Percentiles rank a stretch among this genome's conserved stretches.
These are phyloP conservation scores for Colletotrichum simmondsii DNA, from an alignment of 2,329 filamentous ascomycete species.

Conservation along the genomic window DNA sequence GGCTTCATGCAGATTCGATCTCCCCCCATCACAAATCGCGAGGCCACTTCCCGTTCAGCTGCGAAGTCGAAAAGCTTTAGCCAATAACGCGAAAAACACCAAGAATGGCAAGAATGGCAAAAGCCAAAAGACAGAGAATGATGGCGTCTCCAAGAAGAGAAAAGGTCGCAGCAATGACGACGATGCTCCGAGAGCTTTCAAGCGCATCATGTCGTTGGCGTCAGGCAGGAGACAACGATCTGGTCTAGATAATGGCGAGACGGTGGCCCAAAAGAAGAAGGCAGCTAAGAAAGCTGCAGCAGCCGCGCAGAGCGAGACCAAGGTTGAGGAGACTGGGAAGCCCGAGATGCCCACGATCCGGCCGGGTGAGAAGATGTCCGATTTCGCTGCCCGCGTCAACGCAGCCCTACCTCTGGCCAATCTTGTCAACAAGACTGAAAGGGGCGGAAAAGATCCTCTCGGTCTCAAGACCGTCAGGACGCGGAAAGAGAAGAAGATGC, in stretches of 20 bases:
- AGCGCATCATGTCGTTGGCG: constrained; percentile 82
- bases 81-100: background rate
- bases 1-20: constrained; percentile 55
- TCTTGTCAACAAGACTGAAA: constrained; percentile 71
- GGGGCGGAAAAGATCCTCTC: constrained; percentile 70
- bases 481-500: constrained; percentile 86
- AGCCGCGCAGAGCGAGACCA: constrained; percentile 29
- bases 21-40: constrained; percentile 61
- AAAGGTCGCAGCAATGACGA: constrained; percentile 64
- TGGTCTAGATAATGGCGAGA: constrained; percentile 78
- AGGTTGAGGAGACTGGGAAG: constrained; percentile 35
- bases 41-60: constrained; percentile 60
- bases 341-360: constrained; percentile 73
- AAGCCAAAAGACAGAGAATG: constrained; percentile 40
- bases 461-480: constrained; percentile 78
- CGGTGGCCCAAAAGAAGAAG: constrained; percentile 37
- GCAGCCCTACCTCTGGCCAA: constrained; percentile 82
- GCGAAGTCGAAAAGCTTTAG: constrained; percentile 17
- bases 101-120: constrained; percentile 42
- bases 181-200: constrained; percentile 91
- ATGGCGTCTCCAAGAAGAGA: constrained; percentile 51
- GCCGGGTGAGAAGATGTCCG: constrained; percentile 84
- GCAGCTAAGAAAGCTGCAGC: constrained; percentile 42
- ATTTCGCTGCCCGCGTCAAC: constrained; percentile 86
- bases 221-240: constrained; percentile 68